Evolutionary conservation across 305 asterid genomes (phyloP), one percentile per base, ranked within the genome.

Genomic region (Fraxinus paxiana): DNA sequence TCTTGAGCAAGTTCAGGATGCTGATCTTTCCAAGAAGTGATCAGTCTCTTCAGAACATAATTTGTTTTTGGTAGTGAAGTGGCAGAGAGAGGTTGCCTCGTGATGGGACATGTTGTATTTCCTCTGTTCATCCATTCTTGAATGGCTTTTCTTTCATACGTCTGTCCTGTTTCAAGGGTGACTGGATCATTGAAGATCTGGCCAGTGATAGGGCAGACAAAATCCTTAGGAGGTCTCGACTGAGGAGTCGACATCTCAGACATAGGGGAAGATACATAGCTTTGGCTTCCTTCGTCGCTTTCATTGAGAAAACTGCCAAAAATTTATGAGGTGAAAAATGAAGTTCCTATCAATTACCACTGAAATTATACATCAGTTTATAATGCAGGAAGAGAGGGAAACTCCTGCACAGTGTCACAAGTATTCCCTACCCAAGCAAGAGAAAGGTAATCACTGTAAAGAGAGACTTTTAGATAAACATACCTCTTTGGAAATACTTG

Each of bases 71-170:
- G 98, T 2, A 94, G 88, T 75, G 87, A 87, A 79, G 87, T 75
- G 30, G 96, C 94, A 2, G 91, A 90, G 22, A 94, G 90, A 77
- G 96, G 93, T 77, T 94, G 98, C 63, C 97, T 72, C 6, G 98
- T 91, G 80, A 94, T 92, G 13, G 98, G 98, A 65, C 98, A 94
- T 30, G 97, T 89, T 69, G 96, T 91, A 31, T 90, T 94, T 75
- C 97, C 98, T 88, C 98, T 84, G 13, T 89, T 85, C 90, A 91
- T 91, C 98, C 97, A 94, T 85, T 94, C 98, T 84, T 94, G 92
- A 83, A 94, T 94, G 77, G 97, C 97, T 88, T 87, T 94, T 78
- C 96, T 87, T 87, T 94, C 98, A 73, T 92, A 94, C 30, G 97
- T 92, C 83, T 94, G 98, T 59, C 98, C 98, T 13, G 98, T 91